Percentiles rank a stretch among this genome's conserved stretches.
Evolutionary conservation across 2,329 filamentous ascomycete genomes (phyloP).

Genomic region (Exophiala lecanii-corni): DNA sequence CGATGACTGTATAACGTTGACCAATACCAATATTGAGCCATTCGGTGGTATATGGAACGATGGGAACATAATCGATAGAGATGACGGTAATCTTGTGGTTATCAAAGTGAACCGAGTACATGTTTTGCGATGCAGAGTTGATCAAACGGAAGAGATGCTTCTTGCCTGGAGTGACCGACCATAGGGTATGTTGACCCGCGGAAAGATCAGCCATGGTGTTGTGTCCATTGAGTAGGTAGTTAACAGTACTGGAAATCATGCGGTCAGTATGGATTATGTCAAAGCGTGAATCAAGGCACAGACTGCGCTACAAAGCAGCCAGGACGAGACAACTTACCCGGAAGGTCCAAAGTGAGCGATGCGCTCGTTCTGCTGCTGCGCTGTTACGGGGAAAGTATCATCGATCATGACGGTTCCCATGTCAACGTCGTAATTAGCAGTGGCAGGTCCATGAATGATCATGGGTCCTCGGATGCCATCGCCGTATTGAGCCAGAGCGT

Average conservation of each 20-base stretch:
- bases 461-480: slow-evolving; percentile 31
- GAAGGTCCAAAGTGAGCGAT: slow-evolving; percentile 18
- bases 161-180: slow-evolving; percentile 30
- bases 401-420: slow-evolving; percentile 33
- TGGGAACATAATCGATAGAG: slow-evolving; percentile 48
- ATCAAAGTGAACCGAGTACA: slow-evolving; percentile 49
- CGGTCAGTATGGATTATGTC: not conserved
- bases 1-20: slow-evolving; percentile 41
- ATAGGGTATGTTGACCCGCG: slow-evolving; percentile 22
- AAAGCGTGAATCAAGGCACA: no score
- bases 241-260: slow-evolving; percentile 13
- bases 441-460: slow-evolving; percentile 38
- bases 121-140: slow-evolving; percentile 44
- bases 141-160: slow-evolving; percentile 34
- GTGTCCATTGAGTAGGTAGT: slow-evolving; percentile 26
- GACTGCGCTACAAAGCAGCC: not conserved
- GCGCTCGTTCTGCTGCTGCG: slow-evolving; percentile 10
- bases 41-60: slow-evolving; percentile 50
- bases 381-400: slow-evolving; percentile 28
- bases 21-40: slow-evolving; percentile 44
- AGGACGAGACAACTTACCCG: slow-evolving; percentile 6
- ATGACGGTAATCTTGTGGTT: slow-evolving; percentile 57
- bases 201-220: slow-evolving; percentile 20
- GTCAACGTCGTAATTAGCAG: slow-evolving; percentile 37
- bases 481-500: slow-evolving; percentile 29